phyloP scores from a whole-genome alignment of 768 basidiomycete species.

The Gloeophyllum trabeum region DNA sequence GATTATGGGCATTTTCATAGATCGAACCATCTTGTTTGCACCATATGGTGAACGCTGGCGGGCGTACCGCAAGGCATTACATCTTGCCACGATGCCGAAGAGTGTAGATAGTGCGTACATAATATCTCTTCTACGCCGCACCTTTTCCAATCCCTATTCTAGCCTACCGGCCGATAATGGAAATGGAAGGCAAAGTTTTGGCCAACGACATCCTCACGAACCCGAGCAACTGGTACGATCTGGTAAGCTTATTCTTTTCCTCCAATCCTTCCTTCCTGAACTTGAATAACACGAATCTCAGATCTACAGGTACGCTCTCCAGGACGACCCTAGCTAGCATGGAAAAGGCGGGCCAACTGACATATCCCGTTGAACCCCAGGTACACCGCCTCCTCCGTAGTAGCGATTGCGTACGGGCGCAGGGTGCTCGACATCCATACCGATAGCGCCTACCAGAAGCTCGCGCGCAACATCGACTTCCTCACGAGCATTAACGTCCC shows the following conservation, averaged over 20 bases:
- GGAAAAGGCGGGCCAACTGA: no score
- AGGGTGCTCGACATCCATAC: conserved; percentile 4
- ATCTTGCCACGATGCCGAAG: conserved; percentile 8
- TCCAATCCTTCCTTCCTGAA: neutral
- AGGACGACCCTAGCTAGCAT: no score
- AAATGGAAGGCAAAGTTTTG: conserved; percentile 6
- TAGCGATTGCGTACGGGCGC: conserved; percentile 6
- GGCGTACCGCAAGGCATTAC: conserved; percentile 7
- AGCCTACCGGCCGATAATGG: conserved; percentile 8
- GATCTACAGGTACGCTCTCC: neutral
- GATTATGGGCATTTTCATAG: conserved; percentile 1
- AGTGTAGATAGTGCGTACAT: conserved; percentile 7
- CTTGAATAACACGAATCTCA: neutral
- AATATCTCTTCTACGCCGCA: no score
- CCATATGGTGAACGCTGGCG: conserved; percentile 8
- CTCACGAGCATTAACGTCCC: conserved; percentile 7
- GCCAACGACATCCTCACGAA: conserved; percentile 4
- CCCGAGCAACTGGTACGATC: neutral
- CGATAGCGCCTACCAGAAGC: conserved; percentile 6
- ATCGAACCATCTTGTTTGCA: conserved; percentile 6
- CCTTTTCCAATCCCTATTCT: no score
- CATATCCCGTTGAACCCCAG: no score
- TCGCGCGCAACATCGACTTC: conserved; percentile 4
- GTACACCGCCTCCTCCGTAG: conserved; percentile 7
- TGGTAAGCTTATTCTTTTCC: neutral